Percentiles rank a stretch among this genome's conserved stretches.
phyloP scores from a whole-genome alignment of 371 early-diverging fungal species.

The Saksenaea vasiformis region DNA sequence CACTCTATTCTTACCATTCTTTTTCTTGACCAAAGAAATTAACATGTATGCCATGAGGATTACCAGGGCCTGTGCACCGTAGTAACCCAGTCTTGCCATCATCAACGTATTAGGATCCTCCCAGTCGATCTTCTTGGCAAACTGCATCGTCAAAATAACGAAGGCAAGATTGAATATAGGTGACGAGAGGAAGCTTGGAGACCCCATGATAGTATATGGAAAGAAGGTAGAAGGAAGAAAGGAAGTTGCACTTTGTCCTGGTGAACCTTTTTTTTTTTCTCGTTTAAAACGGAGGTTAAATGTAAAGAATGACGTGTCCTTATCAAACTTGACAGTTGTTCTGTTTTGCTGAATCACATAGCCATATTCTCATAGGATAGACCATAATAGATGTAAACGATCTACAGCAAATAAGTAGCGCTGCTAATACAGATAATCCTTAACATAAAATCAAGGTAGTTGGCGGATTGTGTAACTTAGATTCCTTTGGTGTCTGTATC shows the following conservation, averaged over 20 bases:
- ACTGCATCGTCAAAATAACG: slow-evolving; percentile 71
- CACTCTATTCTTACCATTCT: slow-evolving; percentile 57
- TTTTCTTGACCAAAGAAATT: slow-evolving; percentile 56
- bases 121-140: slow-evolving; percentile 69
- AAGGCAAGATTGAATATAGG: slow-evolving; percentile 67
- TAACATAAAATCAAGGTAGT: too few species aligned
- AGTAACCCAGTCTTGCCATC: slow-evolving; percentile 68
- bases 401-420: too few species aligned
- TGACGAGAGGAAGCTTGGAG: slow-evolving; percentile 43
- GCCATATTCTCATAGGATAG: background rate
- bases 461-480: too few species aligned
- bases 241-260: background rate
- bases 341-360: background rate
- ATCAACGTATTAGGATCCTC: slow-evolving; percentile 64
- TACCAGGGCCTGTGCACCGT: slow-evolving; percentile 63
- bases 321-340: background rate
- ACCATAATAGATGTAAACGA: too few species aligned
- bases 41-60: slow-evolving; percentile 58
- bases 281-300: background rate
- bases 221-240: background rate
- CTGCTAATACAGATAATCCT: too few species aligned
- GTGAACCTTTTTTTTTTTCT: background rate
- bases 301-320: background rate
- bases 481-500: too few species aligned
- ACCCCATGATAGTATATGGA: slow-evolving; percentile 31